Evolutionary conservation across 768 basidiomycete species (phyloP).

Genomic region (Sarcomyxa edulis): DNA sequence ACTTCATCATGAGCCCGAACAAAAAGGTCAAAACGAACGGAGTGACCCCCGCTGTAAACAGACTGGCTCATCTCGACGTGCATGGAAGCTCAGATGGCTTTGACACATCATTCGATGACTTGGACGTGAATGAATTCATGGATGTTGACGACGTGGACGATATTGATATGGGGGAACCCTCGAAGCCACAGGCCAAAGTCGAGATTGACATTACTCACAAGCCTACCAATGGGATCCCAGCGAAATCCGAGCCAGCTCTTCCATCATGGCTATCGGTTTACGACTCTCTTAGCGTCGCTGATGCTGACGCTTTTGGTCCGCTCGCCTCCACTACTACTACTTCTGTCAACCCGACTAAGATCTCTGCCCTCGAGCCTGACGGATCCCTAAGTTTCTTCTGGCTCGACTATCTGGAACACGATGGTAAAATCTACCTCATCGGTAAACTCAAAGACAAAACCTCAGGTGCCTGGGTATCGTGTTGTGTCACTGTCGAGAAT

Average conservation of each 20-base stretch:
- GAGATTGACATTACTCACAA: slow-evolving; percentile 20
- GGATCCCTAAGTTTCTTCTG: slow-evolving; percentile 90
- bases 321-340: slow-evolving; percentile 28
- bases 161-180: slow-evolving; percentile 25
- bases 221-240: slow-evolving; percentile 8
- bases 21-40: slow-evolving; percentile 52
- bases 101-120: slow-evolving; percentile 39
- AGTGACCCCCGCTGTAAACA: slow-evolving; percentile 51
- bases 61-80: slow-evolving; percentile 56
- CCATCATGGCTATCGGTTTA: slow-evolving; percentile 74
- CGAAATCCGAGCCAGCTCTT: slow-evolving; percentile 39
- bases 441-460: slow-evolving; percentile 87
- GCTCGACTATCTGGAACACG: slow-evolving; percentile 89
- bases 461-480: slow-evolving; percentile 68
- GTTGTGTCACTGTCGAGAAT: slow-evolving; percentile 80
- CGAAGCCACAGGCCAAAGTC: neutral
- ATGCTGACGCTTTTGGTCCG: slow-evolving; percentile 56
- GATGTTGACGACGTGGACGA: slow-evolving; percentile 46
- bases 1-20: slow-evolving; percentile 59
- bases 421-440: slow-evolving; percentile 81
- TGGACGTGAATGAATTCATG: slow-evolving; percentile 60
- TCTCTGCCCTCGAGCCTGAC: slow-evolving; percentile 73
- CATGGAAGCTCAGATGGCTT: slow-evolving; percentile 44
- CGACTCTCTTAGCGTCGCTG: slow-evolving; percentile 59
- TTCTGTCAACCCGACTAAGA: slow-evolving; percentile 28